Evolutionary conservation across 768 basidiomycete species (phyloP), one percentile per base, ranked within the genome.

Genomic region (Russula lepida): DNA sequence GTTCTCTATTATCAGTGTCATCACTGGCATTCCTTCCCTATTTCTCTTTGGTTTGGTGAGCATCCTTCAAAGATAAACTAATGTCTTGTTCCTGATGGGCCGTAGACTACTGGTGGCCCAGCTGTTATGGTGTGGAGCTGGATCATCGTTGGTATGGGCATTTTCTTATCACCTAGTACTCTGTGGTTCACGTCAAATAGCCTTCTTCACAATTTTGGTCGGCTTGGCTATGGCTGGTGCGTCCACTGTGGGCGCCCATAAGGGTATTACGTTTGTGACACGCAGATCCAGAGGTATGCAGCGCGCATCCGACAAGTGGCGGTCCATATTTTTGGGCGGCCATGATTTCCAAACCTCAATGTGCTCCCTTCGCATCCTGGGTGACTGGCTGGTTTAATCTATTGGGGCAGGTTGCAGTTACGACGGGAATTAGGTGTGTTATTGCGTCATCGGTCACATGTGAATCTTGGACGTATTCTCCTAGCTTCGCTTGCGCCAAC

Each of bases 251-350:
- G 27, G 56, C 11, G 15, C 44, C 27, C 15, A 2, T 9, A 21
- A 39, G 55, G 2, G 8, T 11, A 19, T 35, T 6, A 23, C 47
- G n/a, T 33, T 30, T 53, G 6, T 67, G 47, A 62, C 35, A 15
- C 28, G 2, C 17, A 53, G 28, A 28, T 17, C 17, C 39, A 67
- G 78, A 80, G 70, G 71, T 76, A 30, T 77, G 74, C 62, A 85
- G 84, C 64, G 83, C 85, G 1, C 85, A 84, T 73, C 85, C 84
- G 5, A 86, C 85, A 2, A 84, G 81, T 50, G 85, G 87, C 8
- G 86, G 86, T 0, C 87, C 88, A 0, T 88, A 89, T 67, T 88
- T 84, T 70, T 89, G 88, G 88, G 83, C 86, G 19, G 86, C 86
- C 1, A 85, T 88, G 81, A 72, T 89, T 0, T 82, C 84, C 2